These are phyloP conservation scores for Chaetomium strumarium DNA, from an alignment of 2,329 filamentous ascomycete species.

Conservation along the genomic window DNA sequence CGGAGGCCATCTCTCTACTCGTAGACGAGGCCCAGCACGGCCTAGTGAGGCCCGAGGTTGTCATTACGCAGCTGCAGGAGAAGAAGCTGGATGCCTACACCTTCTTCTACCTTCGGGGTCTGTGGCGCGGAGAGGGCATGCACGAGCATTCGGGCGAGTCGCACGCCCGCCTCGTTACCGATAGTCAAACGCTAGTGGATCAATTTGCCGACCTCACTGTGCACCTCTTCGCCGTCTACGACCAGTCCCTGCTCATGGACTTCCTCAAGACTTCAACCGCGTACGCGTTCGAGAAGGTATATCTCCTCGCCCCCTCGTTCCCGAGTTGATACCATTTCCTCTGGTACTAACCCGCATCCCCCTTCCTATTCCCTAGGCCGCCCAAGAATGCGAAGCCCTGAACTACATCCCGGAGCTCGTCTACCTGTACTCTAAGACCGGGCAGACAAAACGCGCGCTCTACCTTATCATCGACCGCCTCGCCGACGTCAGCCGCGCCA, in stretches of 20 bases:
- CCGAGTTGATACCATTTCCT: not conserved
- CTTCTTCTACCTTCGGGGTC: slow-evolving; percentile 82
- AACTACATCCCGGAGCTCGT: slow-evolving; percentile 91
- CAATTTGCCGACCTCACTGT: slow-evolving; percentile 83
- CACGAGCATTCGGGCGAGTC: slow-evolving; percentile 48
- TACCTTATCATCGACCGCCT: slow-evolving; percentile 93
- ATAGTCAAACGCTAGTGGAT: slow-evolving; percentile 67
- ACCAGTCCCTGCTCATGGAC: slow-evolving; percentile 74
- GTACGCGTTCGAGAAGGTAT: slow-evolving; percentile 75
- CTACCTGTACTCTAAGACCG: slow-evolving; percentile 90
- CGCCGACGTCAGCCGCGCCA: slow-evolving; percentile 84
- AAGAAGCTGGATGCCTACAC: slow-evolving; percentile 68
- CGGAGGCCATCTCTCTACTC: slow-evolving; percentile 77
- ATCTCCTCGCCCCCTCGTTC: slow-evolving; percentile 1
- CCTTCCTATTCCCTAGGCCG: slow-evolving; percentile 42
- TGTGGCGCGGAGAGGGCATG: slow-evolving; percentile 74
- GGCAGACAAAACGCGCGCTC: slow-evolving; percentile 84
- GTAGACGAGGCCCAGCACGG: slow-evolving; percentile 89
- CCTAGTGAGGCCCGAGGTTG: slow-evolving; percentile 68
- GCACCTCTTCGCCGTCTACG: slow-evolving; percentile 77
- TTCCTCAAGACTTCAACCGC: slow-evolving; percentile 79
- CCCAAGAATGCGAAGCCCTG: slow-evolving; percentile 69
- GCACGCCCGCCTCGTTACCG: slow-evolving; percentile 51
- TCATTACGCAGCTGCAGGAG: slow-evolving; percentile 70
- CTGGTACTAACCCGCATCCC: slow-evolving; percentile 11